Conservation (phyloP, 1,284 basidiomycete species). For the Irpex sp. region DNA sequence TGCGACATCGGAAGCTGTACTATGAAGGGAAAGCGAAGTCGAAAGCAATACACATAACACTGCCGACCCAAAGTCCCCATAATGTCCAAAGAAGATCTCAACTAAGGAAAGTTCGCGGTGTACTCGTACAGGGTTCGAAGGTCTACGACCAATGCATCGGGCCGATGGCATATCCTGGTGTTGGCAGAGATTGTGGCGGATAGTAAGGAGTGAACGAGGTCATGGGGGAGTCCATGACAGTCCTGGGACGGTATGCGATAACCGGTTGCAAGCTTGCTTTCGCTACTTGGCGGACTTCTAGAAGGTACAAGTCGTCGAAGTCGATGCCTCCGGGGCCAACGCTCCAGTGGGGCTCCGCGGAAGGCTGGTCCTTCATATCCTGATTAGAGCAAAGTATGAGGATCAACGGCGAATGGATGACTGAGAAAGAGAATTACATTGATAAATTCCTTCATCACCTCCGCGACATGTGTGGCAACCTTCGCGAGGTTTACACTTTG, state of each 20-base stretch:
- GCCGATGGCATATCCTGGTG: neutral
- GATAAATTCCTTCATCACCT: constrained; percentile 15
- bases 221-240: neutral
- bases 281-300: constrained; percentile 13
- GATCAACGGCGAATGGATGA: neutral
- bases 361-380: constrained; percentile 5
- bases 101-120: neutral
- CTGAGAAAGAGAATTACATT: constrained; percentile 3
- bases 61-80: neutral
- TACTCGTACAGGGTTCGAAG: neutral
- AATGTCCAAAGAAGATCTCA: neutral
- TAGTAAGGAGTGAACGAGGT: neutral
- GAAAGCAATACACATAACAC: constrained; percentile 1
- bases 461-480: constrained; percentile 13
- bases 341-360: constrained; percentile 11
- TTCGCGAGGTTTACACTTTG: constrained; percentile 11
- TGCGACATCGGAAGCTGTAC: neutral
- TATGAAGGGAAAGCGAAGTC: neutral
- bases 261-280: constrained; percentile 14
- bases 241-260: constrained; percentile 10
- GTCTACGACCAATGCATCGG: neutral
- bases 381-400: neutral
- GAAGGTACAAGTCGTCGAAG: constrained; percentile 11
- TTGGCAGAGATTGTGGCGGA: neutral
- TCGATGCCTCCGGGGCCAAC: constrained; percentile 9